Conservation (phyloP, 2,329 filamentous ascomycete species). For the Pseudocercospora ulei region DNA sequence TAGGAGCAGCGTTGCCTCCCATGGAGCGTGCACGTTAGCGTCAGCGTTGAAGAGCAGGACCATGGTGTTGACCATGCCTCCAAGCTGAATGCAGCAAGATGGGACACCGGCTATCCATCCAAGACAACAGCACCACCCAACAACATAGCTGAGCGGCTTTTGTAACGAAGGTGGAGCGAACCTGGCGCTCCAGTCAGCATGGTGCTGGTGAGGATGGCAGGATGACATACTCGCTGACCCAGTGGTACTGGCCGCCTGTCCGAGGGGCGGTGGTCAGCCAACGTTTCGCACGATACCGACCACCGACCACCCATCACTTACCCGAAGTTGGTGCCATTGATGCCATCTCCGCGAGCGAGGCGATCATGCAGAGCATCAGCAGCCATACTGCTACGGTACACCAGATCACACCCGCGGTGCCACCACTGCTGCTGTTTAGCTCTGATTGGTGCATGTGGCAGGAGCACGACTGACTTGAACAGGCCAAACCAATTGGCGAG, state of each 20-base stretch:
- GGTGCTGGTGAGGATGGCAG: too few species aligned
- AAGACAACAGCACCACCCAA: constrained; percentile 37
- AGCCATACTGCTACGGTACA: constrained; percentile 32
- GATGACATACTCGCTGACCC: constrained; percentile 32
- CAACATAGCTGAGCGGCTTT: constrained; percentile 41
- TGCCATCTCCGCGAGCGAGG: constrained; percentile 32
- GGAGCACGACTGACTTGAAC: constrained; percentile 19
- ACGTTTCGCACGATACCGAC: background rate
- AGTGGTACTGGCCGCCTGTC: constrained; percentile 24
- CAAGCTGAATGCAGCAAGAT: constrained; percentile 28
- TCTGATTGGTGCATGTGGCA: background rate
- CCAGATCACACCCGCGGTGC: constrained; percentile 27
- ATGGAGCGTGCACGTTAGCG: constrained; percentile 23
- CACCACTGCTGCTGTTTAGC: constrained; percentile 6
- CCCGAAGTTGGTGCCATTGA: constrained; percentile 32
- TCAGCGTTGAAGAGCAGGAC: constrained; percentile 27
- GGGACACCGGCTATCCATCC: constrained; percentile 32
- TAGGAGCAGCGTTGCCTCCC: constrained; percentile 31
- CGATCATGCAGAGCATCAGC: constrained; percentile 30
- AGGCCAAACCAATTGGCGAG: constrained; percentile 31
- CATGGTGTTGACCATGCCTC: constrained; percentile 30
- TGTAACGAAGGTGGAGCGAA: constrained; percentile 38
- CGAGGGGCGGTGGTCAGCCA: constrained; percentile 7
- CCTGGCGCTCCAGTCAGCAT: background rate
- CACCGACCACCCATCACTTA: background rate